Evolutionary conservation across 208 protist species (phyloP), one percentile per base, ranked within the genome.

Genomic region (Tritrichomonas musculus): DNA sequence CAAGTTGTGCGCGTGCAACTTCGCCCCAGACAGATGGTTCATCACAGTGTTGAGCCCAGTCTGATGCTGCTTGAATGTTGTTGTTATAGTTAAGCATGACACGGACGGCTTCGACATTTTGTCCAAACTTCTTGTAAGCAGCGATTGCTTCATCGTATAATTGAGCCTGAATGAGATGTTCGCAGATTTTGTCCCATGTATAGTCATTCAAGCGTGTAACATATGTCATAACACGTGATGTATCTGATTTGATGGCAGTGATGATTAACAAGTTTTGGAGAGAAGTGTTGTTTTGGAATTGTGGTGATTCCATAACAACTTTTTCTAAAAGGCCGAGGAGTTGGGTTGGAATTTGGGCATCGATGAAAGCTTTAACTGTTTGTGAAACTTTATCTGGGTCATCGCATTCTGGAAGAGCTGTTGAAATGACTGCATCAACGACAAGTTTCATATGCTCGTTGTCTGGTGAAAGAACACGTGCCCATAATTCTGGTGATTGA

Each of bases 211-310:
- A 96, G 77, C 96, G 96, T 44, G 98, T 97, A 72, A 99, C 97
- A 96, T 99, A 99, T 93, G 99, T 98, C 96, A 98, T 99, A 4
- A 99, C 99, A 82, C 98, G 92, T 20, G 93, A 72, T 44, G 77
- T 75, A 93, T 97, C 95, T 17, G 98, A 97, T 93, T 99, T 98
- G 94, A 99, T 98, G 60, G 99, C 98, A 47, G 99, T 99, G 84
- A 99, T 96, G 94, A 99, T 99, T 44, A 99, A 96, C 60, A 99
- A 96, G 95, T 99, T 99, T 96, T 99, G 99, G 13, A 99, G 96
- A 94, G 98, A 99, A 77, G 96, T 96, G 96, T 99, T 99, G 69
- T 97, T 97, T 92, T 95, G 96, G 97, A 99, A 99, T 93, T 98
- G 95, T 93, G 94, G 96, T 93, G 97, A 97, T 93, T 99, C 98